Evolutionary conservation across 768 basidiomycete species (phyloP), one percentile per base, ranked within the genome.

Genomic region (Holtermannia corniformis): DNA sequence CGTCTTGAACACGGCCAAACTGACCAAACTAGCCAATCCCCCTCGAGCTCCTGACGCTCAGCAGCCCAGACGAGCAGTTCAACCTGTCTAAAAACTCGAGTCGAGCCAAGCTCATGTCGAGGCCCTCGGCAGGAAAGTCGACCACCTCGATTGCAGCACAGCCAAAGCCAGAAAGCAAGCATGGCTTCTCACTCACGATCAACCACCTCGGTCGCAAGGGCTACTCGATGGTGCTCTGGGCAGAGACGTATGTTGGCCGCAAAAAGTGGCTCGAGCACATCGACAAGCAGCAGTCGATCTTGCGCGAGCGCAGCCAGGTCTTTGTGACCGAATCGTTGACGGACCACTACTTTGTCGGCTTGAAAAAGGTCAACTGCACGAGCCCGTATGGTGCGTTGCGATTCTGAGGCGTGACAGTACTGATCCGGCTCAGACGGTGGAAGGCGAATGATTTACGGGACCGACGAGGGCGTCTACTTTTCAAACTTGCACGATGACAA

Each of bases 221-320:
- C 56, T 97, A 97, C 71, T 83, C 84, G 58, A 79, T 96, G 63
- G 85, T 89, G 56, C 76, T 99, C 11, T 96, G 88, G 88, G 87
- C 89, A 42, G 83, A 80, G 62, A 86, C 91, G 24, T 81, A 82
- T 44, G 78, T 88, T 49, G 81, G 79, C 59, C 84, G 96, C 65
- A 82, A 83, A 64, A 97, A 95, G 73, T 97, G 95, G 95, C 72
- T 96, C 46, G 95, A 99, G 62, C 75, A 78, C 54, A 95, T 99
- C 61, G 78, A 80, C 64, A 90, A 86, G 76, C 88, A 93, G 68
- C 95, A 96, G 76, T 82, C 85, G 57, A 67, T 76, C 24, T 78
- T 96, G 77, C 78, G 85, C 54, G 89, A 92, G 57, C 76, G 87
- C 56, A 92, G 87, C 65, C 75, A 78, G 70, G 81, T 90, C 19